Evolutionary conservation across 2,329 filamentous ascomycete species (phyloP), one percentile per base, ranked within the genome.

Genomic region (Periglandula ipomoeae): DNA sequence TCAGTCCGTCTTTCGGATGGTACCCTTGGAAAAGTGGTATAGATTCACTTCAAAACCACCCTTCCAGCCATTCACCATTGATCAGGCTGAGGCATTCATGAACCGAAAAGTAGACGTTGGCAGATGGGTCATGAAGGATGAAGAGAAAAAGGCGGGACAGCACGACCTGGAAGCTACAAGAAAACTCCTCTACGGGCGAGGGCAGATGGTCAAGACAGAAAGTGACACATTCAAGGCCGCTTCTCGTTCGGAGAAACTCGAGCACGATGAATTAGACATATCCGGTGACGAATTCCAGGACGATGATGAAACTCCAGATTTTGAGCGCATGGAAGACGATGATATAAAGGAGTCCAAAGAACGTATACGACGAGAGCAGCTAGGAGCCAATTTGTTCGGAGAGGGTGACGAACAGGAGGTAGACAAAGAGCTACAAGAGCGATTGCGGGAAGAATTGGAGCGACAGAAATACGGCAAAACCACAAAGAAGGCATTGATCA

Each of bases 11-110:
- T 93, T 95, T 62, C 82, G 84, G 50, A 87, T 97, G 81, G 76
- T 95, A 3, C 94, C 94, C 0, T 70, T 97, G 17, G 91, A 98
- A 67, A 95, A 96, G 61, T 96, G 87, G 84, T 98, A 98, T 70
- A 86, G 82, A 49, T 94, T 95, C 62, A 83, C 79, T 4, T 76
- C 84, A 39, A 91, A 91, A 63, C 86, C 88, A 48, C 79, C 84
- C 10, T 91, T 93, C 61, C 83, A 85, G 61, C 77, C 82, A 0
- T 79, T 90, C 64, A 84, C 81, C 0, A 82, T 90, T 10, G 90
- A 95, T 53, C 84, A 95, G 62, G 88, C 87, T 0, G 90, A 97
- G 63, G 84, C 84, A 48, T 75, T 83, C 49, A 89, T 95, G 84
- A 82, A 78, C 51, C 85, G 87, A 65, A 89, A 89, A 64, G 76